Conservation (phyloP, 169 alveolate genomes). For the Eimeria praecox region DNA sequence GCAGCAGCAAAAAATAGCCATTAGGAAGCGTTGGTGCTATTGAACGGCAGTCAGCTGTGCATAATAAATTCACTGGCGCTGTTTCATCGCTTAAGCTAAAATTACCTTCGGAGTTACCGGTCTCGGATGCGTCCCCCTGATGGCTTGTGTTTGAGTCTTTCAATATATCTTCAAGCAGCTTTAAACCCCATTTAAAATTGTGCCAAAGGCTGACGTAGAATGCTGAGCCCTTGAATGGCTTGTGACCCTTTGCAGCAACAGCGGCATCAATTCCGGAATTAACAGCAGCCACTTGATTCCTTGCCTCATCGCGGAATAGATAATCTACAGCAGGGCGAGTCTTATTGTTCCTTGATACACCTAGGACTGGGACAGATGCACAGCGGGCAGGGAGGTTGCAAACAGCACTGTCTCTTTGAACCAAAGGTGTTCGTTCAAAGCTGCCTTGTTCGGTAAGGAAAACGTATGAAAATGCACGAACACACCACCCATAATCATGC, state of each 20-base stretch:
- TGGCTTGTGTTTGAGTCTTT: neutral
- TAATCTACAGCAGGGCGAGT: constrained; percentile 35
- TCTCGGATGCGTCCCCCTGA: neutral
- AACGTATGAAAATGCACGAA: neutral
- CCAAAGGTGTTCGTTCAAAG: neutral
- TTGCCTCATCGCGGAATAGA: constrained; percentile 55
- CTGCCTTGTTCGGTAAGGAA: neutral
- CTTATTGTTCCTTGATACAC: neutral
- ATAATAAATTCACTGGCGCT: neutral
- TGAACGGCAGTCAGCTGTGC: neutral
- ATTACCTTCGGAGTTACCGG: neutral
- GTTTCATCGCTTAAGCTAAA: neutral
- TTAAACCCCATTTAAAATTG: neutral
- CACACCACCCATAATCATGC: neutral
- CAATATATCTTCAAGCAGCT: constrained; percentile 26
- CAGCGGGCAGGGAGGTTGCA: neutral
- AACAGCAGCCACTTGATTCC: neutral
- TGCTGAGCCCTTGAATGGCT: constrained; percentile 50
- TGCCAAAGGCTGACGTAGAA: constrained; percentile 69
- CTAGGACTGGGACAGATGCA: constrained; percentile 12
- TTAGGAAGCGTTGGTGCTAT: neutral
- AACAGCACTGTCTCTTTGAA: neutral
- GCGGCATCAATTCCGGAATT: constrained; percentile 52
- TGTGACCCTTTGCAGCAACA: constrained; percentile 56
- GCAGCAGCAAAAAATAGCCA: neutral